phyloP scores from a whole-genome alignment of 2,329 filamentous ascomycete species.

The Phialocephala subalpina region DNA sequence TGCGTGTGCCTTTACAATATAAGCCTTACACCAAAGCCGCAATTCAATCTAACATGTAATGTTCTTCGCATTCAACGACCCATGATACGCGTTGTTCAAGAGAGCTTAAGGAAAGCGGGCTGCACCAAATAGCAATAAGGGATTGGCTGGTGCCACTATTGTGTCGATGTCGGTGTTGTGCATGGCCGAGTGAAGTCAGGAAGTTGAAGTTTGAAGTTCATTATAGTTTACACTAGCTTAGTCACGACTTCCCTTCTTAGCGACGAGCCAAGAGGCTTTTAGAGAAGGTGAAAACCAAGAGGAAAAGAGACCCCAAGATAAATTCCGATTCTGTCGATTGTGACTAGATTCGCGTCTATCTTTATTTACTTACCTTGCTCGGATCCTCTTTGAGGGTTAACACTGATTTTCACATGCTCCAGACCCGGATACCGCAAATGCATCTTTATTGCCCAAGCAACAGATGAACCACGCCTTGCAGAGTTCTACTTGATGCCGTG shows the following conservation, averaged over 20 bases:
- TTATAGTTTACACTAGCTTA: slow-evolving; percentile 6
- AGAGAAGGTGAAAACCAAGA: not conserved
- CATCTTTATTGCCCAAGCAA: slow-evolving; percentile 27
- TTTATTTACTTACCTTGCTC: not conserved
- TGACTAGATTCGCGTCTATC: no score
- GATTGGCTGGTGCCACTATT: no score
- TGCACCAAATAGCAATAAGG: no score
- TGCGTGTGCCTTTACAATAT: no score
- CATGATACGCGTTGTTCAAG: no score
- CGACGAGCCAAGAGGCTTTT: not conserved
- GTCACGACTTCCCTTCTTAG: not conserved
- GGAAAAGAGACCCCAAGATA: no score
- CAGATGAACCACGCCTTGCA: slow-evolving; percentile 29
- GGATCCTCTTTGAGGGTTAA: not conserved
- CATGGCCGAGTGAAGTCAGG: not conserved
- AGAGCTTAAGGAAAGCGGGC: no score
- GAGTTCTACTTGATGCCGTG: slow-evolving; percentile 27
- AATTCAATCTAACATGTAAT: no score
- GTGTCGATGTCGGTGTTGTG: no score
- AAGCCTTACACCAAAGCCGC: no score
- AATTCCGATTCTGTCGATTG: no score
- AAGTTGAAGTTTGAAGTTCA: not conserved
- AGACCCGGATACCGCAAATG: slow-evolving; percentile 4
- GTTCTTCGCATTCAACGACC: no score
- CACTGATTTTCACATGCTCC: not conserved